phyloP scores from a whole-genome alignment of 116 monocot genomes.

The Iris pallida region DNA sequence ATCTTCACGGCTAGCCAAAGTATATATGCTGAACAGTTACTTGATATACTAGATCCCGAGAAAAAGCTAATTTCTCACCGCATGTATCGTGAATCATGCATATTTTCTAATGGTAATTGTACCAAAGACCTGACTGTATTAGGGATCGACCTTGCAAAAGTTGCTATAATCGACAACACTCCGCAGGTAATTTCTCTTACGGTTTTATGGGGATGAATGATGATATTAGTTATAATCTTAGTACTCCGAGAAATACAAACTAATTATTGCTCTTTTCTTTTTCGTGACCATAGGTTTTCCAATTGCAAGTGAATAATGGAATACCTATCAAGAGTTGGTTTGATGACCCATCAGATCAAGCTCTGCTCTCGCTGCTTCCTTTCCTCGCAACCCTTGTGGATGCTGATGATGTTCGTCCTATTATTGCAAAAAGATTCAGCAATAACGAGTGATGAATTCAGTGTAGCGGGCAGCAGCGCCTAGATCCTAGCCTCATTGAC shows the following conservation, averaged over 20 bases:
- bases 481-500: not conserved
- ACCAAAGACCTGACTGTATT: constrained; percentile 83
- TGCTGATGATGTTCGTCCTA: constrained; percentile 56
- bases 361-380: constrained; percentile 43
- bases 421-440: constrained; percentile 46
- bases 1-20: constrained; percentile 97
- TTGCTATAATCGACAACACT: constrained; percentile 86
- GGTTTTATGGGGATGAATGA: not conserved
- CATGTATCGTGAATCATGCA: constrained; percentile 81
- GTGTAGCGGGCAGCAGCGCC: not conserved
- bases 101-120: constrained; percentile 72
- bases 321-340: constrained; percentile 77
- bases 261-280: not conserved
- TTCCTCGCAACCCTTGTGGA: constrained; percentile 48
- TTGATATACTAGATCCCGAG: constrained; percentile 79
- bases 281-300: constrained; percentile 43
- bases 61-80: constrained; percentile 54
- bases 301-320: constrained; percentile 63
- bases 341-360: constrained; percentile 52
- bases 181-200: constrained; percentile 58
- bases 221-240: too few species aligned
- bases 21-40: constrained; percentile 72
- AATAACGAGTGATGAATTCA: constrained; percentile 4
- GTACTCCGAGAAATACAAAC: not conserved
- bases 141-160: constrained; percentile 86